A percentile compares a stretch with the other conserved stretches of the same genome.
Evolutionary conservation across 2,329 filamentous ascomycete genomes (phyloP).

Genomic region (Zasmidium angulare): DNA sequence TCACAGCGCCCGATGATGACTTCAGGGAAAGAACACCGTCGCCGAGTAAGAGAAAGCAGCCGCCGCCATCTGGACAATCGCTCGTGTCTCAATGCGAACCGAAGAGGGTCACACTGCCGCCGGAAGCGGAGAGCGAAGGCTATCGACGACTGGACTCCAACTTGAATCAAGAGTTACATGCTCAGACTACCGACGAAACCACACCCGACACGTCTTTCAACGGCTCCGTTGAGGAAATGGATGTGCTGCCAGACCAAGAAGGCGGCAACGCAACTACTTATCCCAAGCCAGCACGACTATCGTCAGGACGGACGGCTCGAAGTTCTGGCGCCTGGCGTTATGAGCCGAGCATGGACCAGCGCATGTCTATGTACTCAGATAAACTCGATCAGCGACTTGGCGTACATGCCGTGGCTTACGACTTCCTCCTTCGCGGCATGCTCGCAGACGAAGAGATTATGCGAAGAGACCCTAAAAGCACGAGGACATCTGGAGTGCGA

Average conservation of each 20-base stretch:
- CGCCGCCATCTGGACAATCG: conserved; percentile 16
- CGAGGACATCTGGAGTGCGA: conserved; percentile 15
- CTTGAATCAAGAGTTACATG: conserved; percentile 6
- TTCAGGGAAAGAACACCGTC: conserved; percentile 16
- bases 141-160: conserved; percentile 29
- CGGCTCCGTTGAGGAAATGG: conserved; percentile 31
- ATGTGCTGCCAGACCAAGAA: conserved; percentile 16
- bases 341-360: conserved; percentile 1
- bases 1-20: conserved; percentile 13
- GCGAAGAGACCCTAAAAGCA: conserved; percentile 8
- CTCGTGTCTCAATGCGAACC: conserved; percentile 24
- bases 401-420: conserved; percentile 34
- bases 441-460: conserved; percentile 30
- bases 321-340: conserved; percentile 14
- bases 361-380: conserved; percentile 15
- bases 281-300: conserved; percentile 17
- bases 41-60: conserved; percentile 21
- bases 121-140: conserved; percentile 21
- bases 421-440: conserved; percentile 35
- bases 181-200: conserved; percentile 9
- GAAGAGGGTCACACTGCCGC: conserved; percentile 18
- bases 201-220: conserved; percentile 28
- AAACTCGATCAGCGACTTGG: conserved; percentile 32
- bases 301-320: conserved; percentile 12
- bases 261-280: conserved; percentile 14